These are phyloP conservation scores for Cetraspora pellucida DNA, from an alignment of 192 early-diverging fungal species.

Conservation along the genomic window DNA sequence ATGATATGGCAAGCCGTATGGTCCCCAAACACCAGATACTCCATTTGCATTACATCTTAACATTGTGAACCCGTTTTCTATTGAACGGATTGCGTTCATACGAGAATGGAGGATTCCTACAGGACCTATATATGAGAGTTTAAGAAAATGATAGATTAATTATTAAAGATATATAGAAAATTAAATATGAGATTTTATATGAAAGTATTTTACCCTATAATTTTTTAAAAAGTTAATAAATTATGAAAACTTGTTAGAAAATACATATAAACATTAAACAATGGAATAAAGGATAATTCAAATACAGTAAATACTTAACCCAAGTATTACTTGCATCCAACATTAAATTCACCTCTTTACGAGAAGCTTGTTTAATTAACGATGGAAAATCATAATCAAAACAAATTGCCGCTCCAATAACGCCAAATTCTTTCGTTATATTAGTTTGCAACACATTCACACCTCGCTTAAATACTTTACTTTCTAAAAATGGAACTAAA, in stretches of 20 bases:
- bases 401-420: conserved; percentile 48
- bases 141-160: background rate
- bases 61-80: conserved; percentile 50
- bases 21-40: conserved; percentile 45
- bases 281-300: background rate
- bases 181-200: background rate
- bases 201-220: background rate
- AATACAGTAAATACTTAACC: conserved; percentile 39
- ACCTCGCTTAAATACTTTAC: conserved; percentile 34
- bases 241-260: background rate
- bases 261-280: background rate
- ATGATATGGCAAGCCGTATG: conserved; percentile 44
- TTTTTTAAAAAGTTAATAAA: background rate
- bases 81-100: conserved; percentile 44
- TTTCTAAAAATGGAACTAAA: conserved; percentile 47
- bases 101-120: conserved; percentile 45
- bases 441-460: conserved; percentile 40
- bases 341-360: conserved; percentile 46
- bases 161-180: background rate
- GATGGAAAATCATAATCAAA: conserved; percentile 52
- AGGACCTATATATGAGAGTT: conserved; percentile 34
- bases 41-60: conserved; percentile 49
- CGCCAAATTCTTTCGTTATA: conserved; percentile 44
- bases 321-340: conserved; percentile 54
- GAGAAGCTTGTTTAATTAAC: conserved; percentile 48